Conservation (phyloP, 371 early-diverging fungal species). For the Mortierella sp. region DNA sequence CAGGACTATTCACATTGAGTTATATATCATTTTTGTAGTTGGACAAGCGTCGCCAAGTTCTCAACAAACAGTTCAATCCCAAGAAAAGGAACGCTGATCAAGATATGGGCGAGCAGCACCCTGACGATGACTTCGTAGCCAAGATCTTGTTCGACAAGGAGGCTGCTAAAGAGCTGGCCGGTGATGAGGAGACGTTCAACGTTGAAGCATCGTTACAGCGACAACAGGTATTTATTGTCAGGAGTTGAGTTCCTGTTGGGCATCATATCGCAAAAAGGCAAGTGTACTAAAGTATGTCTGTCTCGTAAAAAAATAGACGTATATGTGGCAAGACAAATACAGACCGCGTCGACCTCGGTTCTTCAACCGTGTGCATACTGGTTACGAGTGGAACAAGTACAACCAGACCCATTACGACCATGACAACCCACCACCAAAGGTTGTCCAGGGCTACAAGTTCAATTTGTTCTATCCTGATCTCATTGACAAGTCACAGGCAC, state of each 20-base stretch:
- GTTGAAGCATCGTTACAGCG: constrained; percentile 77
- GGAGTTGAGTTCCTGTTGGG: no score
- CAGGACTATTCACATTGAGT: not conserved
- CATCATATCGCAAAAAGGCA: no score
- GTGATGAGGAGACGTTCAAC: constrained; percentile 84
- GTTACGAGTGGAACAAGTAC: constrained; percentile 99
- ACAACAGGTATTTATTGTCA: constrained; percentile 55
- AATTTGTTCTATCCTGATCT: constrained; percentile 98
- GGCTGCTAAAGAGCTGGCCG: constrained; percentile 80
- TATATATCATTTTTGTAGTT: constrained; percentile 51
- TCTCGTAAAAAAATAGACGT: constrained; percentile 60
- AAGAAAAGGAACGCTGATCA: constrained; percentile 51
- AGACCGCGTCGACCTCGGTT: constrained; percentile 94
- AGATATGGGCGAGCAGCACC: constrained; percentile 44
- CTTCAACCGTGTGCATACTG: constrained; percentile 95
- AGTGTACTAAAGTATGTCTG: no score
- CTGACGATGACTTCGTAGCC: constrained; percentile 51
- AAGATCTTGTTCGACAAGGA: constrained; percentile 71
- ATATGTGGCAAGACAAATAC: constrained; percentile 93
- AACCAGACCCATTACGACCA: constrained; percentile 96
- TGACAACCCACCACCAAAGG: constrained; percentile 98
- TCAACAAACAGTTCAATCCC: constrained; percentile 68
- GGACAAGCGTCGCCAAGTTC: constrained; percentile 67
- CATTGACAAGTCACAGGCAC: constrained; percentile 87
- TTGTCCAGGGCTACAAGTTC: constrained; percentile 96